phyloP scores from a whole-genome alignment of 768 basidiomycete species.

The Psilocybe cyanescens region DNA sequence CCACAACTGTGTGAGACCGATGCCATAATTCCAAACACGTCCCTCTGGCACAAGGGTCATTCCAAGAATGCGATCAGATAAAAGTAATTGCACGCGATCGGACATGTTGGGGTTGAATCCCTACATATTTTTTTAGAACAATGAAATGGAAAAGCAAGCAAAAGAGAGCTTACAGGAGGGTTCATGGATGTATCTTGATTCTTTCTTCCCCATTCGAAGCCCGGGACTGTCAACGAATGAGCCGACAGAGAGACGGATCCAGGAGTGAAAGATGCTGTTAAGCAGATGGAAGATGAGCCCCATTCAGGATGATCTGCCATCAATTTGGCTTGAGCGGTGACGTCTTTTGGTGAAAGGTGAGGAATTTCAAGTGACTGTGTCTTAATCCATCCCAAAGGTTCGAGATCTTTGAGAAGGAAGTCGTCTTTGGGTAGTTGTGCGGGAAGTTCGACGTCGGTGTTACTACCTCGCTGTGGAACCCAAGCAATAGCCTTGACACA shows the following conservation, averaged over 20 bases:
- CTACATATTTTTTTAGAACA: conserved; percentile 30
- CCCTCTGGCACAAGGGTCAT: conserved; percentile 96
- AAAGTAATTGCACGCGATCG: conserved; percentile 88
- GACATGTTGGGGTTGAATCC: conserved; percentile 99
- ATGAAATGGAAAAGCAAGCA: not conserved
- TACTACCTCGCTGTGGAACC: conserved; percentile 97
- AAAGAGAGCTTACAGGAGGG: conserved; percentile 54
- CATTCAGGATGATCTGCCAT: conserved; percentile 98
- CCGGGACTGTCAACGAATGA: conserved; percentile 86
- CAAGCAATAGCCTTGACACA: conserved; percentile 76
- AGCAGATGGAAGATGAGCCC: conserved; percentile 91
- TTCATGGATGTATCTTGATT: conserved; percentile 85
- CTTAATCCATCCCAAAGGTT: conserved; percentile 96
- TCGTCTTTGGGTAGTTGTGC: conserved; percentile 91
- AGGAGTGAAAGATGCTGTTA: conserved; percentile 96
- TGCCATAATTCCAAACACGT: conserved; percentile 95
- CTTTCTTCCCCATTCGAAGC: conserved; percentile 98
- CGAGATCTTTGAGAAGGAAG: conserved; percentile 92
- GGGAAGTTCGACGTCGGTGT: conserved; percentile 93
- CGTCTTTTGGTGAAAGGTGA: conserved; percentile 91
- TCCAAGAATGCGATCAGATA: conserved; percentile 95
- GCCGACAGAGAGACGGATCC: conserved; percentile 96
- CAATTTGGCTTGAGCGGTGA: conserved; percentile 92
- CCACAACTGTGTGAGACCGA: conserved; percentile 93
- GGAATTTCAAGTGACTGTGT: conserved; percentile 93